Base-by-base conservation (phyloP, 148 eudicot genomes). In the Rheum nobile region DNA sequence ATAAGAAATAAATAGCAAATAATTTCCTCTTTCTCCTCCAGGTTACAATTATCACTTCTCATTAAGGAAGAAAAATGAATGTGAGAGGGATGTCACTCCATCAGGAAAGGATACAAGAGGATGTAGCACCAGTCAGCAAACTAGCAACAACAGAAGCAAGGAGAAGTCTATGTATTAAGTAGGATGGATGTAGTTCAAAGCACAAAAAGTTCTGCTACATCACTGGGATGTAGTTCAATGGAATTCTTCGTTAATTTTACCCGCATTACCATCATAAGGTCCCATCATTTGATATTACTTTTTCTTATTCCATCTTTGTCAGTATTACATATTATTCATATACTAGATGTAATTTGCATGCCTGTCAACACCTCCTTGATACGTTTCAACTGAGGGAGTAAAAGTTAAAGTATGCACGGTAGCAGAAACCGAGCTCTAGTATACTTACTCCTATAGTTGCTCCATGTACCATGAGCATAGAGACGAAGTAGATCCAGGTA, bases 381-480 rank as follows among this genome's bases (percentile, higher is more conserved):
- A 57, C 31, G 26, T 57, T 26, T 57, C 65, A 57, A 57, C 32
- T 12, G 42, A 67, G 22, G n/a, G 5, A 32, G 71, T 38, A 67
- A 34, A 17, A 67, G 22, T 67, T 67, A 8, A 4, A 1, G 10
- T 67, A 67, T 38, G 12, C 43, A 9, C 42, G 10, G 10, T 16
- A n/a, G n/a, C n/a, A n/a, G n/a, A n/a, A n/a, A n/a, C n/a, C n/a
- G n/a, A n/a, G n/a, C n/a, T n/a, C n/a, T 1, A 2, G 32, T 67
- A 73, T 70, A 37, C 92, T 82, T 89, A 94, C 98, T 85, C 84
- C 91, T 94, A 78, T 94, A 94, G 74, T 89, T 96, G 76, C 86
- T 94, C 98, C 98, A 94, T 47, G 98, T 91, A 69, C 98, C 97
- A 79, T 94, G 86, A 72, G 98, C 95, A 84, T 89, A 94, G 80